Conservation (phyloP, 768 basidiomycete species). For the Auriscalpium microsporum region DNA sequence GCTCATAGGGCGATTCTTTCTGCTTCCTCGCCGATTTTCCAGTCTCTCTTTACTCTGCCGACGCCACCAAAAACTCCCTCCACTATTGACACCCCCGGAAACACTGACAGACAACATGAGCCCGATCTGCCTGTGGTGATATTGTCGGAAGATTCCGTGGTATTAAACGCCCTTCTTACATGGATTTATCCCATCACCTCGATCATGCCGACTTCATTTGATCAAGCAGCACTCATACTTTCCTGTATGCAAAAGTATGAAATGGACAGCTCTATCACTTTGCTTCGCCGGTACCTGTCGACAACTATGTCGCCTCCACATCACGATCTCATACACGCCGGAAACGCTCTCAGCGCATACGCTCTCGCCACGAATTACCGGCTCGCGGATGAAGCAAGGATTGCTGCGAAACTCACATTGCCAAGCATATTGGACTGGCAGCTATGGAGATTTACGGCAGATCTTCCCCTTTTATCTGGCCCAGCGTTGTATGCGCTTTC, state of each 20-base stretch:
- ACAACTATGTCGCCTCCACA: neutral
- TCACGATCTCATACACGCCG: neutral
- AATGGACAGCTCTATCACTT: neutral
- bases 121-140: neutral
- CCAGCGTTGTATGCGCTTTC: too few species aligned
- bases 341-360: too few species aligned
- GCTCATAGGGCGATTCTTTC: constrained; percentile 10
- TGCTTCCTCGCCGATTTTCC: constrained; percentile 12
- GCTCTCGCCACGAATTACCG: too few species aligned
- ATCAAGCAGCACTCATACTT: neutral
- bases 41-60: constrained; percentile 4
- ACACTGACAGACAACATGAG: too few species aligned
- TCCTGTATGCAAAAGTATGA: neutral
- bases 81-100: neutral
- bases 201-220: neutral
- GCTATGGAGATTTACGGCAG: too few species aligned
- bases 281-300: neutral
- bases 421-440: too few species aligned
- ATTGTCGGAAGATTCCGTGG: neutral
- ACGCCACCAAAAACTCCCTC: neutral
- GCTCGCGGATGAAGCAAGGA: too few species aligned
- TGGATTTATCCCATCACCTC: neutral
- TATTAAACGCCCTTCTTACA: neutral
- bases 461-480: too few species aligned
- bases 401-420: too few species aligned